phyloP scores from a whole-genome alignment of 2,329 filamentous ascomycete species.

The Gliomastix tumulicola region DNA sequence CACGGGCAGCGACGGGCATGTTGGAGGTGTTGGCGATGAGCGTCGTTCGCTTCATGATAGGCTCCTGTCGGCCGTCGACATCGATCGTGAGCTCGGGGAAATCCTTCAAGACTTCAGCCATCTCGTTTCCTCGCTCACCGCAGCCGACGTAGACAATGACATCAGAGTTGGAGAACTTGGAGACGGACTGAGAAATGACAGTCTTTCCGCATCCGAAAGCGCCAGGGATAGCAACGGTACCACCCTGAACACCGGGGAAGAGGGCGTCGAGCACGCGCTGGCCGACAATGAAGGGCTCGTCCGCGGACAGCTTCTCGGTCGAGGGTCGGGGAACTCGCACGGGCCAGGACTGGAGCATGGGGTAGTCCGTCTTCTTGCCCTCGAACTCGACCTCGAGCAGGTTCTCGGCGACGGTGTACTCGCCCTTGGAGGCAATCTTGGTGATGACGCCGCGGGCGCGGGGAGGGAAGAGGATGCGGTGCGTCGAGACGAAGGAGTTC shows the following conservation, averaged over 20 bases:
- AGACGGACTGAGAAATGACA: conserved; percentile 96
- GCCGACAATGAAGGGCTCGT: conserved; percentile 89
- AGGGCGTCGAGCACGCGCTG: conserved; percentile 94
- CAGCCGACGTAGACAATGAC: conserved; percentile 94
- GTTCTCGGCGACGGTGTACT: conserved; percentile 90
- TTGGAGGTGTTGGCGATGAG: conserved; percentile 99
- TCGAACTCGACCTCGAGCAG: conserved; percentile 96
- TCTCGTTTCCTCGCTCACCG: conserved; percentile 95
- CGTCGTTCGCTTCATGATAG: conserved; percentile 99
- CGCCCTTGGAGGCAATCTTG: conserved; percentile 79
- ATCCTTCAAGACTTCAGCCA: conserved; percentile 99
- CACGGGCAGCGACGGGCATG: conserved; percentile 97
- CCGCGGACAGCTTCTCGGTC: conserved; percentile 84
- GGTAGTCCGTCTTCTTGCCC: conserved; percentile 86
- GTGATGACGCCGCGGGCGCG: conserved; percentile 89
- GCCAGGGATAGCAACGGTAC: conserved; percentile 95
- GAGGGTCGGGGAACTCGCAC: conserved; percentile 91
- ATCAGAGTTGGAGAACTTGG: conserved; percentile 99
- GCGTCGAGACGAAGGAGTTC: conserved; percentile 89
- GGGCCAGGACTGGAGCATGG: conserved; percentile 99
- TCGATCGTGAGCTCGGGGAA: conserved; percentile 97
- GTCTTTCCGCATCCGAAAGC: conserved; percentile 99
- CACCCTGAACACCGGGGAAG: conserved; percentile 93
- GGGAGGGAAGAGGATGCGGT: conserved; percentile 89
- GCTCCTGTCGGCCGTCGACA: conserved; percentile 88